These are phyloP conservation scores for Paraconiothyrium brasiliense DNA, from an alignment of 2,329 filamentous ascomycete species.

Conservation along the genomic window DNA sequence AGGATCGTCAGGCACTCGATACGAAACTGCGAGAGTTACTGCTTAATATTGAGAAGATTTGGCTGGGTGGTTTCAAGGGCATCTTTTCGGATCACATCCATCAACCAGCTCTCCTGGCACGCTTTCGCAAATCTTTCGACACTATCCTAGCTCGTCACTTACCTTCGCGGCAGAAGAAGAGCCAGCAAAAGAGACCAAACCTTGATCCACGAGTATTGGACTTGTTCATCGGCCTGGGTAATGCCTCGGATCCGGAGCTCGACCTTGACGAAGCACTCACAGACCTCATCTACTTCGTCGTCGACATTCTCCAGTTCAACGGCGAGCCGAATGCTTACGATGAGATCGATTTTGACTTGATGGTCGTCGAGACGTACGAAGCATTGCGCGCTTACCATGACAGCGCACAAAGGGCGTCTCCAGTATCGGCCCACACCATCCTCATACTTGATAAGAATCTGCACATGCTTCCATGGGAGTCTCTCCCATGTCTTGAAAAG, in stretches of 20 bases:
- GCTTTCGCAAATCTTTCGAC: conserved; percentile 81
- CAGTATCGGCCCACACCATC: conserved; percentile 73
- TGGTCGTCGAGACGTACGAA: conserved; percentile 88
- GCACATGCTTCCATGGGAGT: conserved; percentile 96
- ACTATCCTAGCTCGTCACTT: conserved; percentile 83
- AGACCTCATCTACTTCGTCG: conserved; percentile 93
- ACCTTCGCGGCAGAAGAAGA: conserved; percentile 77
- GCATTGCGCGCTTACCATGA: conserved; percentile 82
- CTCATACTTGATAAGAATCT: conserved; percentile 90
- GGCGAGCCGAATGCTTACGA: conserved; percentile 97
- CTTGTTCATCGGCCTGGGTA: conserved; percentile 85
- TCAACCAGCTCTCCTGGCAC: conserved; percentile 71
- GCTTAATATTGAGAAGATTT: conserved; percentile 86
- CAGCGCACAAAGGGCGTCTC: conserved; percentile 49
- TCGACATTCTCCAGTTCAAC: conserved; percentile 96
- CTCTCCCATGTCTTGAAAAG: conserved; percentile 82
- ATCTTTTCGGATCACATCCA: conserved; percentile 82
- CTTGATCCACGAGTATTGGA: conserved; percentile 78
- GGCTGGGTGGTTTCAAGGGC: conserved; percentile 93
- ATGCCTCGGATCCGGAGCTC: conserved; percentile 70
- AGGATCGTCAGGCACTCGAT: conserved; percentile 82
- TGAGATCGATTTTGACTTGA: conserved; percentile 93
- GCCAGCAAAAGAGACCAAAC: conserved; percentile 58
- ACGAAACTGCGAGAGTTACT: conserved; percentile 79
- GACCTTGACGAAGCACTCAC: conserved; percentile 91